These are phyloP conservation scores for Paecilomyces niveus DNA, from an alignment of 2,329 filamentous ascomycete species.

Conservation along the genomic window DNA sequence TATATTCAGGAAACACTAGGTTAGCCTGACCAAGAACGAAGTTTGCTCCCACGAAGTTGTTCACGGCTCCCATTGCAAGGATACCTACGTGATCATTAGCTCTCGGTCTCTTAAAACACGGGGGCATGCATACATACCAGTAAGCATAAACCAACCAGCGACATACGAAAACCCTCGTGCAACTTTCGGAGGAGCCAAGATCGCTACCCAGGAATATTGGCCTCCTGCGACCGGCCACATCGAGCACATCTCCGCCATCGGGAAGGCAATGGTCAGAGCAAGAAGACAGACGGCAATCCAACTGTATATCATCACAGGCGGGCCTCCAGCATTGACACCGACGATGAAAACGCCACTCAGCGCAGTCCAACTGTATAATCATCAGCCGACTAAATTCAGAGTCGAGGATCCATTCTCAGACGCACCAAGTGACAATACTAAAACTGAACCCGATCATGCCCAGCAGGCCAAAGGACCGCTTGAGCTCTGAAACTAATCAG, in stretches of 20 bases:
- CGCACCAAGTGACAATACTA: conserved; percentile 48
- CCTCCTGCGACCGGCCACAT: conserved; percentile 51
- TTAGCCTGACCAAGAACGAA: conserved; percentile 51
- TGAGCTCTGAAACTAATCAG: conserved; percentile 40
- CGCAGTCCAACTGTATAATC: conserved; percentile 44
- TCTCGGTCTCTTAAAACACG: conserved; percentile 2
- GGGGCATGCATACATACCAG: conserved; percentile 22
- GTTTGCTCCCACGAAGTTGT: conserved; percentile 49
- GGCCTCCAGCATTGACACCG: conserved; percentile 49
- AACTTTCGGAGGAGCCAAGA: conserved; percentile 45
- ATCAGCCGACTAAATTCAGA: neutral
- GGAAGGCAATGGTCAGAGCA: conserved; percentile 49
- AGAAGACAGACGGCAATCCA: conserved; percentile 48
- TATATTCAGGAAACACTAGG: conserved; percentile 44
- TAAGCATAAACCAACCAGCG: conserved; percentile 45
- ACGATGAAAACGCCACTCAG: conserved; percentile 51
- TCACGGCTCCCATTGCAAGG: conserved; percentile 48
- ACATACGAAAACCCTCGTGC: conserved; percentile 39
- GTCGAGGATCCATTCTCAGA: neutral
- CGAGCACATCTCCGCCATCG: conserved; percentile 54
- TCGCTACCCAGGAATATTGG: conserved; percentile 53
- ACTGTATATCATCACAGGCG: conserved; percentile 53
- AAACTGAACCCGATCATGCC: conserved; percentile 56
- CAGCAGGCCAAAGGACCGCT: conserved; percentile 48
- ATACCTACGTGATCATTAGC: conserved; percentile 25